phyloP scores from a whole-genome alignment of 768 basidiomycete species.

The Obba rivulosa region DNA sequence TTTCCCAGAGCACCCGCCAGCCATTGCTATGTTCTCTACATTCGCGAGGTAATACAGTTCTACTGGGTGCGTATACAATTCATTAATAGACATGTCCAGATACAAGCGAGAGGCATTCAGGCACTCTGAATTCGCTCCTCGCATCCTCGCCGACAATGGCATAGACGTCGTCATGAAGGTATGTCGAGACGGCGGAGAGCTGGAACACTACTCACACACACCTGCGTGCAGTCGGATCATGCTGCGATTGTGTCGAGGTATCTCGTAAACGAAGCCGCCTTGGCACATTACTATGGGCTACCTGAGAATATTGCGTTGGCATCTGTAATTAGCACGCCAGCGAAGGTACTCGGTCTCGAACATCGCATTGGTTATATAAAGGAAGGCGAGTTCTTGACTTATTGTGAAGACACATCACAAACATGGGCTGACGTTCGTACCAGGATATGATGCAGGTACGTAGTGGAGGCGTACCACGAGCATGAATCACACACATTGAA shows the following conservation, averaged over 20 bases:
- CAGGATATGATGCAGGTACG: slow-evolving; percentile 64
- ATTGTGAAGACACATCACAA: neutral
- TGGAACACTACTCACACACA: neutral
- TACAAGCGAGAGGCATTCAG: slow-evolving; percentile 56
- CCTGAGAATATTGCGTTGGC: slow-evolving; percentile 47
- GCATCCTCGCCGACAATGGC: slow-evolving; percentile 45
- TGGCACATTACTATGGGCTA: slow-evolving; percentile 63
- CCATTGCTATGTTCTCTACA: slow-evolving; percentile 69
- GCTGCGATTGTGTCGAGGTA: slow-evolving; percentile 58
- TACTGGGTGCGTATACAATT: neutral
- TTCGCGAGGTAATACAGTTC: slow-evolving; percentile 37
- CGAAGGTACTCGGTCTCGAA: slow-evolving; percentile 55
- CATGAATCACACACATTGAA: neutral
- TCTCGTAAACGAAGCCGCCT: slow-evolving; percentile 66
- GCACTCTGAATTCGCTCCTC: slow-evolving; percentile 53
- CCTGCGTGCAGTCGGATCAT: slow-evolving; percentile 41
- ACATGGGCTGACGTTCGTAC: neutral
- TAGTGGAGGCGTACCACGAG: neutral
- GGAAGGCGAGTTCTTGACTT: slow-evolving; percentile 36
- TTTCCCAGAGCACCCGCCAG: slow-evolving; percentile 38
- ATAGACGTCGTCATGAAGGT: slow-evolving; percentile 51
- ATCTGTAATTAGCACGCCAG: slow-evolving; percentile 62
- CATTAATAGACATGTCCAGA: slow-evolving; percentile 25
- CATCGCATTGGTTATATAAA: slow-evolving; percentile 69
- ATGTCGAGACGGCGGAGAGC: neutral